Evolutionary conservation across 2,329 filamentous ascomycete genomes (phyloP), one percentile per base, ranked within the genome.

Genomic region (Elsinoe fawcettii): DNA sequence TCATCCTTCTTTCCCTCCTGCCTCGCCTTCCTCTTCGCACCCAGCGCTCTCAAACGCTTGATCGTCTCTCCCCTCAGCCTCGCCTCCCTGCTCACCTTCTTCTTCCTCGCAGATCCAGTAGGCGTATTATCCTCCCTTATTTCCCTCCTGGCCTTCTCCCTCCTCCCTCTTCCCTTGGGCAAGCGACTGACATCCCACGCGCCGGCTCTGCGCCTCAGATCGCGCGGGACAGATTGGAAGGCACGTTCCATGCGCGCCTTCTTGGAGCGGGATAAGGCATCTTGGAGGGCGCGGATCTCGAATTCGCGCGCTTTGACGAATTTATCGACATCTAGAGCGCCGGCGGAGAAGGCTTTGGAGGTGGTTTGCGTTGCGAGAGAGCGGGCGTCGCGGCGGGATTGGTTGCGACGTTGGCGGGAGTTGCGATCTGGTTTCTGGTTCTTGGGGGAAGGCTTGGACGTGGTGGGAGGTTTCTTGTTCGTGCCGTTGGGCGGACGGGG

Each of bases 111-210:
- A 54, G 84, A 86, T 5, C 91, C 84, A 0, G 83, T 87, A 0
- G 93, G 91, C 0, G 92, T 96, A 62, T 96, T 96, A 67, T 97
- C 92, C 57, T 95, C 88, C 14, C 77, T 76, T 84, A 96, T 95
- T 78, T 95, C 83, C 68, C 77, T 76, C 65, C 76, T 80, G 1
- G 90, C 90, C 63, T 87, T 80, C 37, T 74, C 74, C 57, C 87
- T 81, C 66, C 97, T 73, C 61, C 90, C 77, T 66, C 97, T 73
- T 60, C 90, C 77, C 67, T 85, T 86, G 2, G 93, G 93, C 14
- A 99, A 86, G 61, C 87, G 82, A 73, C 92, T 95, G 34, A 88
- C 87, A 79, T 99, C 96, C 73, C 99, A 93, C 70, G 90, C 96
- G 18, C 92, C 93, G 0, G 92, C 96, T 64, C 93, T 80, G 62